phyloP scores from a whole-genome alignment of 148 eudicot genomes.

The Rhododendron ferrugineum region DNA sequence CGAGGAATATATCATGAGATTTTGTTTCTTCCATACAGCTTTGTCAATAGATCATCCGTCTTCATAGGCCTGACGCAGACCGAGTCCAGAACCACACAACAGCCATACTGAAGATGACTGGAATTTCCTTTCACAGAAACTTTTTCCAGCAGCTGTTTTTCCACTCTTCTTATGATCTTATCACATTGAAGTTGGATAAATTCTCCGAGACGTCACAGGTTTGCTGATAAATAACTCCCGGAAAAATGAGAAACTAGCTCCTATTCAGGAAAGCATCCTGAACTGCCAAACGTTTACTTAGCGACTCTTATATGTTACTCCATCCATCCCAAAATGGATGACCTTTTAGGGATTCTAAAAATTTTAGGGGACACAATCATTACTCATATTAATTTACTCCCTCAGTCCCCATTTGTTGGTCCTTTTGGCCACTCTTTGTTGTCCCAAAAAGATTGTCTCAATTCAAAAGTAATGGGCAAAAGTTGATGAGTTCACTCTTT shows the following conservation, averaged over 20 bases:
- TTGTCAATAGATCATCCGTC: not conserved
- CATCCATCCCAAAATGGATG: too few species aligned
- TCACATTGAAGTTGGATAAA: not conserved
- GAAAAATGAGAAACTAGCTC: not conserved
- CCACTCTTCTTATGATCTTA: not conserved
- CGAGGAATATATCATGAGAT: not conserved
- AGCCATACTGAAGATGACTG: not conserved
- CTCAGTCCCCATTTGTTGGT: not conserved
- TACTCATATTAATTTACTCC: too few species aligned
- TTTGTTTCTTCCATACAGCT: not conserved
- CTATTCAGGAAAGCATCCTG: not conserved
- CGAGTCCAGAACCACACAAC: not conserved
- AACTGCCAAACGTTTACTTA: not conserved
- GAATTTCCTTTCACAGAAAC: not conserved
- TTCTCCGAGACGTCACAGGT: not conserved
- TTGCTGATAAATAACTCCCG: not conserved
- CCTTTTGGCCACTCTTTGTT: too few species aligned
- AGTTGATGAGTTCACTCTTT: too few species aligned
- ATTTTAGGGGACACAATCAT: too few species aligned
- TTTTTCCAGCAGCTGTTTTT: not conserved
- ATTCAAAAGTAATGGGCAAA: too few species aligned
- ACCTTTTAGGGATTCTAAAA: too few species aligned
- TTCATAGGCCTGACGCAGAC: not conserved
- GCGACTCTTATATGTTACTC: not conserved
- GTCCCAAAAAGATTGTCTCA: too few species aligned